Percentiles rank a stretch among this genome's conserved stretches.
These are phyloP conservation scores for Candida gorgasii DNA, from an alignment of 805 yeast genomes.

Conservation along the genomic window DNA sequence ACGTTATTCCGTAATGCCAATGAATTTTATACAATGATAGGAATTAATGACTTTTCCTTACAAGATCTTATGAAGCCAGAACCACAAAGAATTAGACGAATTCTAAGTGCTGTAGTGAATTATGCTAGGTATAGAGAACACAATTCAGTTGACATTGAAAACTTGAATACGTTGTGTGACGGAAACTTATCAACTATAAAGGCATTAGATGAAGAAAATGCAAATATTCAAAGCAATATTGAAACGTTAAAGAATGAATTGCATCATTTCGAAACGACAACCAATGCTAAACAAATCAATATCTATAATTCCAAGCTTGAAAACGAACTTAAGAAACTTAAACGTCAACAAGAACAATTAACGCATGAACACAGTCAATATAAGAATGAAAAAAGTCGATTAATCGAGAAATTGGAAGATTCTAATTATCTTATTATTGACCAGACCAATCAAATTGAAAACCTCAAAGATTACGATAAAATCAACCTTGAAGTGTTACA, in stretches of 20 bases:
- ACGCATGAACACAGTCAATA: constrained; percentile 63
- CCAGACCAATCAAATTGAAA: constrained; percentile 57
- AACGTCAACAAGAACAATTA: constrained; percentile 60
- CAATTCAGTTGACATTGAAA: constrained; percentile 68
- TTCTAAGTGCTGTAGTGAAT: constrained; percentile 81
- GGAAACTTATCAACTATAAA: constrained; percentile 42
- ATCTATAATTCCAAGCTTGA: constrained; percentile 58
- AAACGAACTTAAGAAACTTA: constrained; percentile 58
- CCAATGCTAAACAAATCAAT: constrained; percentile 40
- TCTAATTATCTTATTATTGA: constrained; percentile 58
- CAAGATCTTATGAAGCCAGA: constrained; percentile 80
- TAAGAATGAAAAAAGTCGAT: constrained; percentile 58
- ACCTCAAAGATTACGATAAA: constrained; percentile 57
- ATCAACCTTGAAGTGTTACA: constrained; percentile 59
- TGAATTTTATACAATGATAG: constrained; percentile 68
- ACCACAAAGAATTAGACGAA: constrained; percentile 58
- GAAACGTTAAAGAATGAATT: constrained; percentile 15
- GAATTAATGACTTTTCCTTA: constrained; percentile 73
- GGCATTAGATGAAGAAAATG: constrained; percentile 27
- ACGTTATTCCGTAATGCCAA: constrained; percentile 60
- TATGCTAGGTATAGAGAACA: constrained; percentile 84
- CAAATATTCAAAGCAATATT: constrained; percentile 27
- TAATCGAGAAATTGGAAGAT: constrained; percentile 62
- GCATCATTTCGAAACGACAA: constrained; percentile 26
- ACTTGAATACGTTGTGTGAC: constrained; percentile 56